Evolutionary conservation across 208 protist genomes (phyloP), one percentile per base, ranked within the genome.

Genomic region (Blastocrithidia nonstop): DNA sequence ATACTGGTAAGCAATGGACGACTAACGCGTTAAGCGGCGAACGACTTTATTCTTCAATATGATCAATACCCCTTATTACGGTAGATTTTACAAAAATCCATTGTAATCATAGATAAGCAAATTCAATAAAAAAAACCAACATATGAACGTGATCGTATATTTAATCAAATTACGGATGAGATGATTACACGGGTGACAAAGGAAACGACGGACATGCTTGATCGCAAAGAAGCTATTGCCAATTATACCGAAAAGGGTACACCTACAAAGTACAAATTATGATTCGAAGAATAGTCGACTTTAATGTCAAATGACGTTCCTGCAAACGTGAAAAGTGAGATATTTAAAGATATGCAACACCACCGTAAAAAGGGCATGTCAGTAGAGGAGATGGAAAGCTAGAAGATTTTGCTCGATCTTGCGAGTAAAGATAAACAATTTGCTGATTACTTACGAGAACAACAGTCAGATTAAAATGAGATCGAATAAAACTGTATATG

Each of bases 231-330:
- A 25, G 45, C 45, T 22, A 66, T 66, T 22, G 68, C 67, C 46
- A 63, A 52, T 19, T 73, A 80, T 60, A 72, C 67, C 8, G 60
- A 83, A 36, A 72, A 88, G 15, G 82, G 82, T n/a, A 70, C 66
- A 0, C 68, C 77, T 0, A 91, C 82, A 2, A 78, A 78, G 0
- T 77, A 91, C 46, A 72, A 88, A 41, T 88, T 88, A 52, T 91
- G 82, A 78, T 78, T 83, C 39, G 82, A 91, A 55, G 73, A 68
- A 1, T 72, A 73, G 29, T 69, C 67, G 42, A 75, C 63, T 27
- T 57, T 91, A 11, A 27, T 63, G 17, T 84, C 73, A 1, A 68
- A 69, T 4, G 54, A 35, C 7, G 69, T 91, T 20, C 82, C 82
- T 0, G 44, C 31, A 5, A 73, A 62, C 35, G 55, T 91, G 9